A percentile compares a stretch with the other conserved stretches of the same genome.
phyloP scores from a whole-genome alignment of 2,329 filamentous ascomycete species.

The Alternaria sp. region DNA sequence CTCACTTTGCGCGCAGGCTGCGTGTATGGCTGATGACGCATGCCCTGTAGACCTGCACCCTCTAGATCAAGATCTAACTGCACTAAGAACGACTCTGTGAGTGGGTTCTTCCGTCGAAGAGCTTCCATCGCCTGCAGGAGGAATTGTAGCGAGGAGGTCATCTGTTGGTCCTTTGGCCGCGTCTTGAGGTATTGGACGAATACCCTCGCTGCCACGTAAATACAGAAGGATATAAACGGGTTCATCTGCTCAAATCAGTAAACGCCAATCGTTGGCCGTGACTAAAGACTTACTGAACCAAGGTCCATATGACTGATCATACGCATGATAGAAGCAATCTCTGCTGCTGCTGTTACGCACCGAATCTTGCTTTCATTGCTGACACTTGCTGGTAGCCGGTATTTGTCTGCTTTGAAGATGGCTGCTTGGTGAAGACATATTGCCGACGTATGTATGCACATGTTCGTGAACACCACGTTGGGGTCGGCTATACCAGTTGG shows the following conservation, averaged over 20 bases:
- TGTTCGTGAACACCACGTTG: slow-evolving; percentile 92
- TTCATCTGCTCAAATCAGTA: slow-evolving; percentile 72
- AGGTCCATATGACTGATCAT: slow-evolving; percentile 92
- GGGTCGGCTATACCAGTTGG: slow-evolving; percentile 76
- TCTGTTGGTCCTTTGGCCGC: slow-evolving; percentile 81
- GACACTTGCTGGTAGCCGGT: slow-evolving; percentile 76
- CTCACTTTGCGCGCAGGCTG: slow-evolving; percentile 22
- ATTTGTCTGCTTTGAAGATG: slow-evolving; percentile 95
- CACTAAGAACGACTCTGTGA: slow-evolving; percentile 93
- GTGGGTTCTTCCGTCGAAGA: slow-evolving; percentile 82
- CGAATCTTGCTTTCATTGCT: slow-evolving; percentile 89
- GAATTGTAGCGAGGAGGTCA: slow-evolving; percentile 83
- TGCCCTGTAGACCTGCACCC: slow-evolving; percentile 62
- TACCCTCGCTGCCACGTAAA: slow-evolving; percentile 93
- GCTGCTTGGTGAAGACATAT: slow-evolving; percentile 98
- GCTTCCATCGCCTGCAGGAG: slow-evolving; percentile 89
- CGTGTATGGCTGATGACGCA: slow-evolving; percentile 58
- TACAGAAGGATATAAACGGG: slow-evolving; percentile 91
- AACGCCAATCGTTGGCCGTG: neutral
- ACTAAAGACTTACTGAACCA: slow-evolving; percentile 67
- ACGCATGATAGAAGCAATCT: slow-evolving; percentile 94
- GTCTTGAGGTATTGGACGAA: slow-evolving; percentile 98
- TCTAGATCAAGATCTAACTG: slow-evolving; percentile 93
- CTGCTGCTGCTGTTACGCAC: slow-evolving; percentile 90
- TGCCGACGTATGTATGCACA: slow-evolving; percentile 95